Evolutionary conservation across 768 basidiomycete species (phyloP), one percentile per base, ranked within the genome.

Genomic region (Tephrocybe sp.): DNA sequence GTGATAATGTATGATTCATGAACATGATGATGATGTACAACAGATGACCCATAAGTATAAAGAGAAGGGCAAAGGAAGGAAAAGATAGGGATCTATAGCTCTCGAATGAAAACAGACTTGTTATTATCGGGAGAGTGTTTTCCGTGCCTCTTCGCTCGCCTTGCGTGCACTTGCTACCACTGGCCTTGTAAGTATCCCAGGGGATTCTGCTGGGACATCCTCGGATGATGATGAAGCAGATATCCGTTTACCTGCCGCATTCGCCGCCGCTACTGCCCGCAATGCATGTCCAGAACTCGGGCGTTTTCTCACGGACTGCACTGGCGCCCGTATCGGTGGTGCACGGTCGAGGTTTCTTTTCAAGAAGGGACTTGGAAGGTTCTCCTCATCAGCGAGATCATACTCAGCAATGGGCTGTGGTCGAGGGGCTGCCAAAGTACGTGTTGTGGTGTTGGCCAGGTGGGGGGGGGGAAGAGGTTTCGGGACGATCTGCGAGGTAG

Each of bases 321-420:
- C 38, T 12, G 60, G 44, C 32, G 45, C 55, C 21, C 46, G 47
- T 26, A 40, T 49, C 23, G 50, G 23, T n/a, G n/a, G n/a, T 11
- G 41, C 50, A 30, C 82, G 4, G 54, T 67, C 44, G 20, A 58
- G 38, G 9, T 53, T 56, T 10, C 80, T 74, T 62, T 86, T 87
- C 37, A 93, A 63, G 68, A 93, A 93, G 4, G 90, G 91, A 62
- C 88, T 90, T 0, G 90, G 91, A 0, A 93, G 75, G 64, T 91
- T 92, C 65, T 90, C 90, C 63, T 90, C 90, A 62, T 93, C 89
- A 0, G 74, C 73, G 9, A 86, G 59, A 64, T 91, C 84, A 59
- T 90, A 93, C 51, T 77, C 70, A 3, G 82, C 73, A 3, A 77
- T 56, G 6, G 65, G 58, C 20, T 52, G 60, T n/a, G 62, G 59